Evolutionary conservation across 2,329 filamentous ascomycete species (phyloP).

Genomic region (Cladosporium oxysporum): DNA sequence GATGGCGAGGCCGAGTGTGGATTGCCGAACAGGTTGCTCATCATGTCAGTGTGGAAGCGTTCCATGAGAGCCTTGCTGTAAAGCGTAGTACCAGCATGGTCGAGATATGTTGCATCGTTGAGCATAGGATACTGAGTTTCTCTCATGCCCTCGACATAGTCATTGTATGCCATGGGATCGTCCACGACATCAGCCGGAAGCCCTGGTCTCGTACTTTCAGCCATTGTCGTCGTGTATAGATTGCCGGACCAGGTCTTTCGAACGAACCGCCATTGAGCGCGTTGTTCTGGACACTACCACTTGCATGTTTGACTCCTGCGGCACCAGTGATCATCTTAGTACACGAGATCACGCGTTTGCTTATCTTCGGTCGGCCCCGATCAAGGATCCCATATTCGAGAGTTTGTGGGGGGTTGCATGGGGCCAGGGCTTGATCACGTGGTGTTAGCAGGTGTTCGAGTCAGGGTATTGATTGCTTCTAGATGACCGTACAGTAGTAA

Average conservation of each 20-base stretch:
- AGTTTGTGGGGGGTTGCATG: background rate
- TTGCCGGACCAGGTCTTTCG: background rate
- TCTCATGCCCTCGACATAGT: constrained; percentile 51
- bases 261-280: background rate
- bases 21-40: constrained; percentile 79
- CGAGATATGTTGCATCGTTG: constrained; percentile 63
- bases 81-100: constrained; percentile 88
- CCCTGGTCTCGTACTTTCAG: constrained; percentile 5
- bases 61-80: constrained; percentile 72
- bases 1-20: constrained; percentile 86
- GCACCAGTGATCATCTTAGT: background rate
- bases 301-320: constrained; percentile 1
- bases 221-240: background rate
- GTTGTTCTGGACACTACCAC: background rate
- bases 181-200: background rate
- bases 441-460: background rate
- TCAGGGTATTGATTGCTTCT: background rate
- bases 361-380: constrained; percentile 7
- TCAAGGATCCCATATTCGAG: background rate
- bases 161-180: constrained; percentile 33
- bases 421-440: background rate
- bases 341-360: constrained; percentile 3
- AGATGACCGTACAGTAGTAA: background rate
- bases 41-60: constrained; percentile 76
- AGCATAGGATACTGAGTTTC: constrained; percentile 50